Evolutionary conservation across 495 filamentous ascomycete species (phyloP).

Genomic region (Aspergillus saccharolyticus): DNA sequence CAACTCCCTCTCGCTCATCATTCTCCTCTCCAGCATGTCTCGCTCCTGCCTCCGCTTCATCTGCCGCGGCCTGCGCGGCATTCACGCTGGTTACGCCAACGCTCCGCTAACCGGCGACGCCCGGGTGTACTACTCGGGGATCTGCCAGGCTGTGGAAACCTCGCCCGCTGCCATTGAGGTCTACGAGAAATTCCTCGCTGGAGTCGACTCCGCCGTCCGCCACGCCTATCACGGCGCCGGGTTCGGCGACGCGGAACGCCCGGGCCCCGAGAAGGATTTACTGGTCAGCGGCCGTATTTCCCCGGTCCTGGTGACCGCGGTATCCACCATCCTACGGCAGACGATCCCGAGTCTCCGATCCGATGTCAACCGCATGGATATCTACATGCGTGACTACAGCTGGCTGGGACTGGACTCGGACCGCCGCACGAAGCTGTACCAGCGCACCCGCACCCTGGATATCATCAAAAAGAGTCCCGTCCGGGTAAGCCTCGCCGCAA

Average conservation of each 20-base stretch:
- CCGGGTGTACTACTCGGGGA: conserved; percentile 38
- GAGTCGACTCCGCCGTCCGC: conserved; percentile 43
- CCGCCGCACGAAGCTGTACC: conserved; percentile 32
- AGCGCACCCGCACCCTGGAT: conserved; percentile 36
- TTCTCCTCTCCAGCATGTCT: conserved; percentile 68
- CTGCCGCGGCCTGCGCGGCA: conserved; percentile 55
- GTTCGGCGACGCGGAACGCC: conserved; percentile 44
- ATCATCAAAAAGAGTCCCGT: conserved; percentile 42
- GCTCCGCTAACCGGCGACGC: conserved; percentile 31
- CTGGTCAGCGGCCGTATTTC: conserved; percentile 43
- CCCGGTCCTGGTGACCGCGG: conserved; percentile 37
- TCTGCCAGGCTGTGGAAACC: conserved; percentile 37
- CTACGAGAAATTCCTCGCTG: conserved; percentile 46
- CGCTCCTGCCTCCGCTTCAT: conserved; percentile 64
- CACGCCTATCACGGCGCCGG: conserved; percentile 43
- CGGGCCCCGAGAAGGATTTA: conserved; percentile 44
- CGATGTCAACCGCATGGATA: conserved; percentile 45
- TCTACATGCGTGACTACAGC: conserved; percentile 45
- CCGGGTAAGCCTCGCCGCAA: background rate
- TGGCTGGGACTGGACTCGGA: conserved; percentile 48
- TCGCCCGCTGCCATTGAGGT: conserved; percentile 42
- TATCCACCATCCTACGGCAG: conserved; percentile 39
- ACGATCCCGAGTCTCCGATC: conserved; percentile 34
- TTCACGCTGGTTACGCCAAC: conserved; percentile 33
- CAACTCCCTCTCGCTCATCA: conserved; percentile 56